These are phyloP conservation scores for Coemansia sp. DNA, from an alignment of 192 early-diverging fungal species.

Conservation along the genomic window DNA sequence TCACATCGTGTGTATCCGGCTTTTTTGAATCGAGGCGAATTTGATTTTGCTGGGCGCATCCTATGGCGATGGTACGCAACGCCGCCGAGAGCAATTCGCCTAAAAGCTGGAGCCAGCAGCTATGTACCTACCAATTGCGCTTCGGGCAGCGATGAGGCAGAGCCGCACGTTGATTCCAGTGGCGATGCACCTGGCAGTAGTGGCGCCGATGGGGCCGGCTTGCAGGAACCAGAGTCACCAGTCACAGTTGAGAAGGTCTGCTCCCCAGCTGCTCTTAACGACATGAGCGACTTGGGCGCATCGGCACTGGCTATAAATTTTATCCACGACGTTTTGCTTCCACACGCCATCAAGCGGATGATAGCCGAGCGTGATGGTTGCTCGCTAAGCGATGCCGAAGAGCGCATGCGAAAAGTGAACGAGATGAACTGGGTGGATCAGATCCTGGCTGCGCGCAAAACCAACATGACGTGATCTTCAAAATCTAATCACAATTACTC, in stretches of 20 bases:
- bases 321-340: conserved; percentile 49
- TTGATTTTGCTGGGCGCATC: conserved; percentile 47
- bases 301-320: conserved; percentile 27
- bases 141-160: background rate
- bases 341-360: conserved; percentile 46
- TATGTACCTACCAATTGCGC: background rate
- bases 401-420: conserved; percentile 16
- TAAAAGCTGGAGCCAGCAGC: background rate
- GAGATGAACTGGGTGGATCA: conserved; percentile 45
- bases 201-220: background rate
- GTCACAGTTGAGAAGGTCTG: conserved; percentile 2
- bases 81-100: conserved; percentile 20
- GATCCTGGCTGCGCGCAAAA: conserved; percentile 37
- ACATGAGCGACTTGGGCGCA: background rate
- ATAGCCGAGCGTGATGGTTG: conserved; percentile 31
- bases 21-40: conserved; percentile 38
- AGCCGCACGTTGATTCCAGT: background rate
- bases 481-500: background rate
- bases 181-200: background rate
- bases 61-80: conserved; percentile 33
- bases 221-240: background rate
- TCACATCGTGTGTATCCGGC: conserved; percentile 27
- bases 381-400: conserved; percentile 36
- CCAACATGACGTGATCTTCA: background rate
- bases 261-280: background rate